Evolutionary conservation across 352 stramenopile species (phyloP), one percentile per base, ranked within the genome.

Genomic region (Thalassiosira exigua): DNA sequence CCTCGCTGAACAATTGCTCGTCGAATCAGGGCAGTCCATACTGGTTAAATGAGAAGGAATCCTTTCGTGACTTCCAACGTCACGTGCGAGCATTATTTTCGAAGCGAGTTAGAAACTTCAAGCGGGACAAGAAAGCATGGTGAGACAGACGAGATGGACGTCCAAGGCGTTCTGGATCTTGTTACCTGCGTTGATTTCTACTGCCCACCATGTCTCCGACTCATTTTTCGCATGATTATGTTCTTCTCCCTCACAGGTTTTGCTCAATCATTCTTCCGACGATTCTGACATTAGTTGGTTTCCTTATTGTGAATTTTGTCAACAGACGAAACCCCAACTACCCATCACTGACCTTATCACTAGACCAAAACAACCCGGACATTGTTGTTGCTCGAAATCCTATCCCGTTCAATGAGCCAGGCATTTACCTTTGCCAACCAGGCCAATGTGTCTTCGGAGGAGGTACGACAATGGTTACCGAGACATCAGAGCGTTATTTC

Each of bases 101-200:
- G 29, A 98, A 98, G 65, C 87, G 96, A 14, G 93, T 95, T 39
- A 88, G 91, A 2, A 96, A 97, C 48, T 96, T 96, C 29, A 92
- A 93, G 54, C 88, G 96, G 41, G 96, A 98, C 79, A 95, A 95
- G 17, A 95, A 96, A 68, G 92, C 96, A 27, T 93, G 96, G 72
- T 69, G 62, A 68, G 60, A n/a, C n/a, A n/a, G n/a, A n/a, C n/a
- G n/a, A n/a, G n/a, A n/a, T n/a, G n/a, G n/a, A n/a, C n/a, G n/a
- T n/a, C n/a, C n/a, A n/a, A n/a, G n/a, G n/a, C n/a, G n/a, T n/a
- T n/a, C n/a, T n/a, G n/a, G n/a, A n/a, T n/a, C n/a, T n/a, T n/a
- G n/a, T n/a, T n/a, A n/a, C n/a, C n/a, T n/a, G n/a, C n/a, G n/a
- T n/a, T n/a, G n/a, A n/a, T n/a, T n/a, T n/a, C n/a, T 44, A 44